A percentile compares a stretch with the other conserved stretches of the same genome.
Evolutionary conservation across 176 grass and related monocot species (phyloP).

Genomic region (Tillandsia fasciculata): DNA sequence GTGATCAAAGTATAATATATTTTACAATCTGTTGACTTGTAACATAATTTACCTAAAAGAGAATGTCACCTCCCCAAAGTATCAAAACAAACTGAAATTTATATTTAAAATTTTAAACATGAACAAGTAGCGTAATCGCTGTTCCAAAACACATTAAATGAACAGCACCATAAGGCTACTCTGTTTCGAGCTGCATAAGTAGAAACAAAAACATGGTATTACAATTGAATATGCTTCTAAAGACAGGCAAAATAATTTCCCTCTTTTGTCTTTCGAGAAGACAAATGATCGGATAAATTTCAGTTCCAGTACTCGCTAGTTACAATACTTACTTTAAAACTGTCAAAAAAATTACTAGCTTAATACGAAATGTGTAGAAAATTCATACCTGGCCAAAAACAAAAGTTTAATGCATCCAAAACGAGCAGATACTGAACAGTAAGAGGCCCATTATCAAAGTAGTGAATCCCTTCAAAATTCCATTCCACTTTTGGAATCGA

Average conservation of each 20-base stretch:
- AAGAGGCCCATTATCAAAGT: constrained; percentile 72
- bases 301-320: too few relatives aligned
- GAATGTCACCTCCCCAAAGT: too few relatives aligned
- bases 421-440: constrained; percentile 86
- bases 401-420: constrained; percentile 84
- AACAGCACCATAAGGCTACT: neutral
- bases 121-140: neutral
- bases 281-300: neutral
- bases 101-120: neutral
- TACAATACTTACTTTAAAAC: neutral
- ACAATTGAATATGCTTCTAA: neutral
- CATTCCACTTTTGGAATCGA: constrained; percentile 75
- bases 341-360: neutral
- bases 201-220: neutral
- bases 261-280: neutral
- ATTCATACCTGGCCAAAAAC: constrained; percentile 91
- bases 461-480: constrained; percentile 97
- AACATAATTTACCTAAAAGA: too few relatives aligned
- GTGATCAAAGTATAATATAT: too few relatives aligned
- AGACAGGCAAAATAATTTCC: neutral
- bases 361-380: neutral
- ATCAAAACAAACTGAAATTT: neutral
- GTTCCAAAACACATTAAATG: neutral
- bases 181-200: neutral
- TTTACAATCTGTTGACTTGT: too few relatives aligned